Evolutionary conservation across 1,284 basidiomycete genomes (phyloP).

Genomic region (Heliocybe sulcata): DNA sequence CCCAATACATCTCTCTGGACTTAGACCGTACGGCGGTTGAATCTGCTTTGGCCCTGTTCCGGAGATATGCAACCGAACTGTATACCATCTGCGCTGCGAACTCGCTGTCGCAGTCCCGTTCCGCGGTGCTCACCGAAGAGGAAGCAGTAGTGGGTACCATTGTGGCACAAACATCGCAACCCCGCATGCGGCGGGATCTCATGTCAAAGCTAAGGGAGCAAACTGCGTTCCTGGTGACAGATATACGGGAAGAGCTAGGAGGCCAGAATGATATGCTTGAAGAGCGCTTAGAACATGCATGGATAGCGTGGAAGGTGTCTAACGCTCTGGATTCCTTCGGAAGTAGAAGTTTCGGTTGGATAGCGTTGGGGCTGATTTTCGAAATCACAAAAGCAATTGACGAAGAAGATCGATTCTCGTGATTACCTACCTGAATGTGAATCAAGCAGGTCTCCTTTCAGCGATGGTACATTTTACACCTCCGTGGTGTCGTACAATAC

Average conservation of each 20-base stretch:
- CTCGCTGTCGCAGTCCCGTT: conserved; percentile 34
- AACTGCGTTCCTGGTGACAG: conserved; percentile 41
- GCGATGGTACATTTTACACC: background rate
- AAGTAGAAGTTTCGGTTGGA: conserved; percentile 48
- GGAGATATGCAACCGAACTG: conserved; percentile 38
- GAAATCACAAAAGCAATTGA: conserved; percentile 29
- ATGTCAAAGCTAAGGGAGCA: conserved; percentile 48
- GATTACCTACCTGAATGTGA: background rate
- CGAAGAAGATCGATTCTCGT: conserved; percentile 7
- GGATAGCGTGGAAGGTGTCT: conserved; percentile 45
- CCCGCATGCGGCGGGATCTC: conserved; percentile 41
- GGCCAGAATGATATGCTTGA: conserved; percentile 31
- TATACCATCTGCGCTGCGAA: conserved; percentile 39
- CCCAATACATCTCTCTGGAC: conserved; percentile 17
- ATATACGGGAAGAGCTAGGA: conserved; percentile 39
- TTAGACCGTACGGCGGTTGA: conserved; percentile 14
- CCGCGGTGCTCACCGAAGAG: conserved; percentile 45
- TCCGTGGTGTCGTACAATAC: background rate
- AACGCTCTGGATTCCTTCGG: conserved; percentile 38
- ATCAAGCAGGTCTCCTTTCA: background rate
- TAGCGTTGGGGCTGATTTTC: conserved; percentile 49
- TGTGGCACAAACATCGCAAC: conserved; percentile 48
- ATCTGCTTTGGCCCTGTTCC: conserved; percentile 28
- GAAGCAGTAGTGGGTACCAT: conserved; percentile 60
- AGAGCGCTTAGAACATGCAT: conserved; percentile 35